A percentile compares a stretch with the other conserved stretches of the same genome.
Conservation (phyloP, 2,329 filamentous ascomycete genomes). For the Emergomyces africanus region DNA sequence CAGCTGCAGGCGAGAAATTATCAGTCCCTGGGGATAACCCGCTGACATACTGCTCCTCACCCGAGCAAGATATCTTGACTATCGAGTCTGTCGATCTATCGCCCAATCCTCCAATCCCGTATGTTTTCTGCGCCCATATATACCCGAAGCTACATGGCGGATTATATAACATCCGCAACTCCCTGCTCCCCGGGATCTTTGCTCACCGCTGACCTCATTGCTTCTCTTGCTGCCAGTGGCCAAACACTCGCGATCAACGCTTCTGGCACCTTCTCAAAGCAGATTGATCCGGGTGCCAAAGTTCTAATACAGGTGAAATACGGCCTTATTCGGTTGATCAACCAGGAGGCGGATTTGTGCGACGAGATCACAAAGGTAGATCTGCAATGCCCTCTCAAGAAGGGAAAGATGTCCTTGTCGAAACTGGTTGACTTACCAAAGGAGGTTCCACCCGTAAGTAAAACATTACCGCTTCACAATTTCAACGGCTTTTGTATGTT, state of each 20-base stretch:
- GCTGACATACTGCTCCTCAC: slow-evolving; percentile 62
- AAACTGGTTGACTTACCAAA: slow-evolving; percentile 77
- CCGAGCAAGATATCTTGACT: slow-evolving; percentile 54
- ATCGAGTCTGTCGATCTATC: slow-evolving; percentile 68
- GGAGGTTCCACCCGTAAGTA: slow-evolving; percentile 75
- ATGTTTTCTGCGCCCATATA: slow-evolving; percentile 34
- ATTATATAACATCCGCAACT: neutral
- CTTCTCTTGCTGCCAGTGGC: slow-evolving; percentile 45
- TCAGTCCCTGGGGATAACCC: slow-evolving; percentile 78
- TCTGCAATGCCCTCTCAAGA: slow-evolving; percentile 73
- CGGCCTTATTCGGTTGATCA: slow-evolving; percentile 80
- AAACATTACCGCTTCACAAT: neutral
- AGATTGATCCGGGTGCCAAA: slow-evolving; percentile 65
- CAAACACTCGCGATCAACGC: slow-evolving; percentile 65
- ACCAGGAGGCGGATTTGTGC: slow-evolving; percentile 70
- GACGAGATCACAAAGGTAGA: slow-evolving; percentile 82
- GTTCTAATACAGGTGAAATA: slow-evolving; percentile 83
- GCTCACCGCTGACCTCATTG: too few species aligned
- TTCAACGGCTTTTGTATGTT: slow-evolving; percentile 4
- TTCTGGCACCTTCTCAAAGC: slow-evolving; percentile 57
- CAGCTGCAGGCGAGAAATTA: slow-evolving; percentile 40
- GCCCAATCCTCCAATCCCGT: slow-evolving; percentile 83
- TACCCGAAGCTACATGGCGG: neutral
- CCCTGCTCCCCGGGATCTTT: too few species aligned
- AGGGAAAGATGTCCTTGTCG: slow-evolving; percentile 57